A percentile compares a stretch with the other conserved stretches of the same genome.
phyloP scores from a whole-genome alignment of 1,139 yeast species.

The Saccharomyces hybrid region DNA sequence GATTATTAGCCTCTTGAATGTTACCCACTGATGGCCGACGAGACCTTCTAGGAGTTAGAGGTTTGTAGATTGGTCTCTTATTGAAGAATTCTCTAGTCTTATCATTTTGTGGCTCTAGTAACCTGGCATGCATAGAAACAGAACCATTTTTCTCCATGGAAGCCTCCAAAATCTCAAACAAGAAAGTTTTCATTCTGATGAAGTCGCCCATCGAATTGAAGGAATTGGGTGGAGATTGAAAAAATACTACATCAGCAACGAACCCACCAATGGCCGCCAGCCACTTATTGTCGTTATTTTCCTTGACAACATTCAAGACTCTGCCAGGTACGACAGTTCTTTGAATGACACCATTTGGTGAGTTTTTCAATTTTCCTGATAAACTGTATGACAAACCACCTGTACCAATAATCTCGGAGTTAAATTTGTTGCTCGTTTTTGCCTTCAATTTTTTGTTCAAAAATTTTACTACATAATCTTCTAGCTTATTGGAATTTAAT shows the following conservation, averaged over 20 bases:
- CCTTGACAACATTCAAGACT: slow-evolving; percentile 39
- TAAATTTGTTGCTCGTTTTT: slow-evolving; percentile 9
- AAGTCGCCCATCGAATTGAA: slow-evolving; percentile 22
- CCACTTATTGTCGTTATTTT: slow-evolving; percentile 35
- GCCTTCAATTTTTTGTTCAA: slow-evolving; percentile 23
- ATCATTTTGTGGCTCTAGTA: not conserved
- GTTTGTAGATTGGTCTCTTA: not conserved
- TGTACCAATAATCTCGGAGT: slow-evolving; percentile 46
- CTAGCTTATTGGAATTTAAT: slow-evolving; percentile 29
- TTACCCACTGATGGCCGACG: not conserved
- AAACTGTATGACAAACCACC: slow-evolving; percentile 69
- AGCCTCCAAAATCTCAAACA: slow-evolving; percentile 25
- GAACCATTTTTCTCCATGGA: slow-evolving; percentile 25
- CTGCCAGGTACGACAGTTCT: slow-evolving; percentile 66
- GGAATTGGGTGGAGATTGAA: slow-evolving; percentile 11
- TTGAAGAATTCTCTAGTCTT: not conserved
- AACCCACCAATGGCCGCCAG: slow-evolving; percentile 76
- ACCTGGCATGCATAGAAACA: slow-evolving; percentile 12
- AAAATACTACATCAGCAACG: slow-evolving; percentile 36
- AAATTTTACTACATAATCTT: slow-evolving; percentile 35
- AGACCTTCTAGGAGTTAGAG: not conserved
- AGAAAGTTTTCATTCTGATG: slow-evolving; percentile 24
- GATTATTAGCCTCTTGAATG: not conserved
- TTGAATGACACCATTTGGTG: slow-evolving; percentile 66
- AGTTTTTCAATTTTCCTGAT: slow-evolving; percentile 62